Evolutionary conservation across 345 rosid genomes (phyloP).

Genomic region (Conringia planisiliqua): DNA sequence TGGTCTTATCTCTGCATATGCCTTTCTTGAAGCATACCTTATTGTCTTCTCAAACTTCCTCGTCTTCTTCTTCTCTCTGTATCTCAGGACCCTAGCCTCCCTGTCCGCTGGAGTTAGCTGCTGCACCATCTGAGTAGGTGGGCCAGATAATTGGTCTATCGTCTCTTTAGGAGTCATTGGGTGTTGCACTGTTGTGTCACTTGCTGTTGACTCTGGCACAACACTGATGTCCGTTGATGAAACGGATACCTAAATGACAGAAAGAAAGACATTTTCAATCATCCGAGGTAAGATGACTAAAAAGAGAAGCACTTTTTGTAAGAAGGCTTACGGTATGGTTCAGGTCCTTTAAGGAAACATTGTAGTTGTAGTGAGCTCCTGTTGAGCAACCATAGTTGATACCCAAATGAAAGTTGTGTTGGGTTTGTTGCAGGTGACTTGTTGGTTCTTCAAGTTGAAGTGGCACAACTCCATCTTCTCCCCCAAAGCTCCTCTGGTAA

Average conservation of each 20-base stretch:
- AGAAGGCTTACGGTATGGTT: conserved; percentile 28
- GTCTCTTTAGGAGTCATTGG: conserved; percentile 54
- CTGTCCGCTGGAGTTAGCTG: conserved; percentile 79
- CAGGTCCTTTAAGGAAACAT: conserved; percentile 35
- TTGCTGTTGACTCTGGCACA: conserved; percentile 73
- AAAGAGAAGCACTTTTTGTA: too few relatives aligned
- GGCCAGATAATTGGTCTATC: conserved; percentile 51
- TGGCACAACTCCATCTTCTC: conserved; percentile 83
- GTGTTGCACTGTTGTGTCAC: conserved; percentile 57
- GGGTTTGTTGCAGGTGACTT: conserved; percentile 40
- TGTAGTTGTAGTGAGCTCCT: conserved; percentile 47
- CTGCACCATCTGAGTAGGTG: conserved; percentile 50
- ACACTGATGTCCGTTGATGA: conserved; percentile 68
- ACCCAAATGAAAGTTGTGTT: conserved; percentile 46
- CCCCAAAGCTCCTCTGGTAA: conserved; percentile 46
- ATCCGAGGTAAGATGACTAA: too few relatives aligned
- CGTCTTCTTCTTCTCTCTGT: conserved; percentile 91
- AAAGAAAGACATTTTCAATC: too few relatives aligned
- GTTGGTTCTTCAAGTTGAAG: conserved; percentile 46
- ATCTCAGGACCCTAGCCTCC: conserved; percentile 87
- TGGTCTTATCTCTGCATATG: conserved; percentile 93
- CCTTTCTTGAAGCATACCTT: conserved; percentile 96
- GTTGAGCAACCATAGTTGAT: conserved; percentile 47
- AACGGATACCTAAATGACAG: conserved; percentile 39
- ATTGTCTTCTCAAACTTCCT: conserved; percentile 93